Base-by-base conservation (phyloP, 1,284 basidiomycete species). In the Earliella scabrosa region DNA sequence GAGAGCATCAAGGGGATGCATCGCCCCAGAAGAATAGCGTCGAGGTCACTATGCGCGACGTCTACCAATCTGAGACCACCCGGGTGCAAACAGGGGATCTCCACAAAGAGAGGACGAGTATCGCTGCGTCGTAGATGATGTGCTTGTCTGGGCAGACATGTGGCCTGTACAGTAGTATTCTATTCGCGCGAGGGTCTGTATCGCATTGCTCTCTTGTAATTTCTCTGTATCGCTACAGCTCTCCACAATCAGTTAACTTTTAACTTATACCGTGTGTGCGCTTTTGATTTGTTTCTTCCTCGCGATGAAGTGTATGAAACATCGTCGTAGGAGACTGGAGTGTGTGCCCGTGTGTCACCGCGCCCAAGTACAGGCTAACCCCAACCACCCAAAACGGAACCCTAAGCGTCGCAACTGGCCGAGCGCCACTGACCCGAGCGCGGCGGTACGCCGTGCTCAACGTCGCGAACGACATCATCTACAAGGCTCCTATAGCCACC, bases 21-120 rank as follows among this genome's bases (percentile, higher is more conserved):
- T 5, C 9, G 5, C 10, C 23, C 9, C 39, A n/a, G 13, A 13
- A 2, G 23, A 41, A 23, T n/a, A 14, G 8, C 11, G 39, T 11
- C 11, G 39, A 24, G 11, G 39, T 41, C 16, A 3, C 39, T 21
- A 21, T 40, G 3, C 35, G 35, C 7, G 35, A 38, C 35, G 35
- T 18, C 16, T 20, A 20, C 18, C n/a, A n/a, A n/a, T n/a, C n/a
- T n/a, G 36, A 20, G 3, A 16, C 11, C 32, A 16, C 3, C 3
- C 38, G 54, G 40, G 54, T 62, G 20, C 53, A 63, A 44, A 61
- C 35, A 4, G 63, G 57, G 8, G 63, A 61, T 47, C 49, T 66
- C 54, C 60, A 54, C 35, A 44, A 48, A 14, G 56, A 53, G 20
- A 23, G 23, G 20, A 24, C 39, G 11, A 24, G 2, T 24, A 41